A percentile compares a stretch with the other conserved stretches of the same genome.
Conservation (phyloP, 768 basidiomycete species). For the Mycena capillaripes region DNA sequence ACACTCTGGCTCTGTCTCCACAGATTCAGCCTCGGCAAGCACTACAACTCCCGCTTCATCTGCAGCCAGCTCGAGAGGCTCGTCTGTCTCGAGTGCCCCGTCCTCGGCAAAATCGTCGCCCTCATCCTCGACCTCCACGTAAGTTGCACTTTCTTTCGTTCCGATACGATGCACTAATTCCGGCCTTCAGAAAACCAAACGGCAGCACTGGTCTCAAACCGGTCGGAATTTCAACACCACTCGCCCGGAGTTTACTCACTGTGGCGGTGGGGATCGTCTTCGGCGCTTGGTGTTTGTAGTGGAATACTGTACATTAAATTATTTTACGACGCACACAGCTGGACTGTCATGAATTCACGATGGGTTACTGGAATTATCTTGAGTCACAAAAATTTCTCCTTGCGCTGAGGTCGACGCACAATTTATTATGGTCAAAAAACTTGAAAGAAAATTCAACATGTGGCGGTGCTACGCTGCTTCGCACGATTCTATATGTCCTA, state of each 20-base stretch:
- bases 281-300: slow-evolving; percentile 23
- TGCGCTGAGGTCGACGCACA: too few species aligned
- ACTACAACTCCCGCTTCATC: neutral
- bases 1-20: neutral
- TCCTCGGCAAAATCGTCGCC: neutral
- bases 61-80: slow-evolving; percentile 4
- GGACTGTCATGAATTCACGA: slow-evolving; percentile 21
- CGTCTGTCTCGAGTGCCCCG: slow-evolving; percentile 5
- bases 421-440: too few species aligned
- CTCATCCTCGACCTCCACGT: slow-evolving; percentile 8
- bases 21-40: neutral
- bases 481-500: too few species aligned
- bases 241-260: slow-evolving; percentile 28
- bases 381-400: too few species aligned
- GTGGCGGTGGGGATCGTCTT: slow-evolving; percentile 17
- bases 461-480: neutral
- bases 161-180: neutral
- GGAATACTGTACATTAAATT: slow-evolving; percentile 7
- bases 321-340: slow-evolving; percentile 23
- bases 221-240: slow-evolving; percentile 1
- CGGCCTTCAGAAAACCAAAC: neutral
- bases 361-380: slow-evolving; percentile 8
- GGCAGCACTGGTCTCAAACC: slow-evolving; percentile 9
- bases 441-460: too few species aligned
- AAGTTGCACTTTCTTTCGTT: neutral